phyloP scores from a whole-genome alignment of 306 rosid species.

The Hylodesmum podocarpum region DNA sequence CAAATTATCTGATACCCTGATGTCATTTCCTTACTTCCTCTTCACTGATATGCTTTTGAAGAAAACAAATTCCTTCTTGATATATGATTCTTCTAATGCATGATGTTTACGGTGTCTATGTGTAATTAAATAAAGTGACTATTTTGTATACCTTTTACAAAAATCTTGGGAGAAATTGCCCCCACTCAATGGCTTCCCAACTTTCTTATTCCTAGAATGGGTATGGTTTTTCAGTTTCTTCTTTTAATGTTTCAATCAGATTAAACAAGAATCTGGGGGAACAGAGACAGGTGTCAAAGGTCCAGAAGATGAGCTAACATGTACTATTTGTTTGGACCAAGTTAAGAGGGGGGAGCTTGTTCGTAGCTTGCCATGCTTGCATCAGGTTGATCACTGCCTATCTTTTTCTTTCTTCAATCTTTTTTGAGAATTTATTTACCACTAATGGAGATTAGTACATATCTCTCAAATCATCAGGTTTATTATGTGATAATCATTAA shows the following conservation, averaged over 20 bases:
- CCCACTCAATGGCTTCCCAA: background rate
- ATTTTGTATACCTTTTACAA: background rate
- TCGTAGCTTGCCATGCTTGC: slow-evolving; percentile 68
- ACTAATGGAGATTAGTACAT: background rate
- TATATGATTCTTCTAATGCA: background rate
- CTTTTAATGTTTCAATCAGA: slow-evolving; percentile 28
- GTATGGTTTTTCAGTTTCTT: background rate
- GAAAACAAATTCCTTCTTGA: background rate
- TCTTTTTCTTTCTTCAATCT: background rate
- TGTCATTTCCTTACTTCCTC: background rate
- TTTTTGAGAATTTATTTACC: background rate
- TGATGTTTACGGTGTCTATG: background rate
- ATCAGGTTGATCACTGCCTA: slow-evolving; percentile 51
- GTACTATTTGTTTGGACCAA: slow-evolving; percentile 57
- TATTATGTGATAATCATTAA: background rate
- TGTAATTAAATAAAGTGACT: background rate
- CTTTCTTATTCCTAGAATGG: background rate
- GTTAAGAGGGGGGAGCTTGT: slow-evolving; percentile 55
- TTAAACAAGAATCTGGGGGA: slow-evolving; percentile 29
- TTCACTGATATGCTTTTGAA: background rate
- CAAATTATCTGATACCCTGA: background rate
- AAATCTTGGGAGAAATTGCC: background rate
- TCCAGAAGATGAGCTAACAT: slow-evolving; percentile 40
- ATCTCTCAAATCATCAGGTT: background rate
- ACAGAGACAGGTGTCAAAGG: slow-evolving; percentile 20